Percentiles rank a stretch among this genome's conserved stretches.
Conservation (phyloP, 2,329 filamentous ascomycete species). For the Lachnellula arida region DNA sequence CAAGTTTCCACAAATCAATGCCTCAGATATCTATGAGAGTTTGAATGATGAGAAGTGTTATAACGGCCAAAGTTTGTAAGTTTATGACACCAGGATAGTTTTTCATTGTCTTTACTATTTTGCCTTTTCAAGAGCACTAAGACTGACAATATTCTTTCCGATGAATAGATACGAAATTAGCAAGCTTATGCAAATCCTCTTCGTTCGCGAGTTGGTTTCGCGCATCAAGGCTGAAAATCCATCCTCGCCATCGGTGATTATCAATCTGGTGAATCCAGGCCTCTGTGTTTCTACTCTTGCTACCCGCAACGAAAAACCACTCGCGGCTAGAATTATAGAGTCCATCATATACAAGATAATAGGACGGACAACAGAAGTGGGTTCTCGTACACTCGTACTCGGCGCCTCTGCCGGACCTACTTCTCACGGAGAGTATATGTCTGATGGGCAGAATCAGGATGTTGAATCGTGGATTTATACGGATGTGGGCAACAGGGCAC, state of each 20-base stretch:
- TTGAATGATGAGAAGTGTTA: neutral
- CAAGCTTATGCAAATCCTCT: constrained; percentile 24
- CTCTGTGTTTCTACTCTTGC: neutral
- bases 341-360: neutral
- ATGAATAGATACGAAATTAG: constrained; percentile 24
- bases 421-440: constrained; percentile 21
- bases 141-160: neutral
- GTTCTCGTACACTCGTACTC: constrained; percentile 27
- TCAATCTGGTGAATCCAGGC: constrained; percentile 20
- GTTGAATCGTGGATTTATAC: constrained; percentile 30
- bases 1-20: constrained; percentile 32
- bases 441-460: neutral
- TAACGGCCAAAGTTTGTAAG: neutral
- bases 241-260: constrained; percentile 15
- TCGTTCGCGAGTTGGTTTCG: constrained; percentile 19
- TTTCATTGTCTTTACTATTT: neutral
- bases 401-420: constrained; percentile 21
- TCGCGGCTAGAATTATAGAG: neutral
- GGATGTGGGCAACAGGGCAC: constrained; percentile 33
- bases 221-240: neutral
- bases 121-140: neutral
- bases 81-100: neutral
- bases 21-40: constrained; percentile 7
- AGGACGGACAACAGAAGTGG: neutral
- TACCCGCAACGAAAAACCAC: neutral